Evolutionary conservation across 345 rosid species (phyloP).

Genomic region (Bruguiera sexangula): DNA sequence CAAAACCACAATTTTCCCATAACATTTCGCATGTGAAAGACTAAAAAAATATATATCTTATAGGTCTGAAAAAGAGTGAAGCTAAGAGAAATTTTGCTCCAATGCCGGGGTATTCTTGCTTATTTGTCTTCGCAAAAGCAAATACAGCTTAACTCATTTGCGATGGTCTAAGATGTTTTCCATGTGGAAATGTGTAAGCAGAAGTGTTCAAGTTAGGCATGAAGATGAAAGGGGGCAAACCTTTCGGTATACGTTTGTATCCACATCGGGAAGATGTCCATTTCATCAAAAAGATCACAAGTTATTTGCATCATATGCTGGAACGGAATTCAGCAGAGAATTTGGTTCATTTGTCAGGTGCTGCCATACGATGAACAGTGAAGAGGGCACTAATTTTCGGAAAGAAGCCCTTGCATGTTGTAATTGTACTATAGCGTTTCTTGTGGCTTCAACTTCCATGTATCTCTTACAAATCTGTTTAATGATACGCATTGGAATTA

Average conservation of each 20-base stretch:
- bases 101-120: not conserved
- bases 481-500: too few species aligned
- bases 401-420: too few species aligned
- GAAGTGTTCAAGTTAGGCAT: conserved; percentile 30
- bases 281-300: not conserved
- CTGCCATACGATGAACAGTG: not conserved
- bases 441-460: too few species aligned
- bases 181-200: conserved; percentile 27
- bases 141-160: not conserved
- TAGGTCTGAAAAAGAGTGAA: not conserved
- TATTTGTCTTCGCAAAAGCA: not conserved
- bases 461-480: too few species aligned
- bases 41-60: not conserved
- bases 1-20: not conserved
- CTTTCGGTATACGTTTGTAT: conserved; percentile 28
- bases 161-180: conserved; percentile 15
- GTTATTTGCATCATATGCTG: not conserved
- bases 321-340: too few species aligned
- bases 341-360: not conserved
- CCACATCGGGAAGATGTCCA: conserved; percentile 34
- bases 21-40: not conserved
- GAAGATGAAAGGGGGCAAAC: conserved; percentile 28
- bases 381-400: too few species aligned
- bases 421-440: too few species aligned
- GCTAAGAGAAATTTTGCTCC: not conserved